Evolutionary conservation across 179 eudicot genomes (phyloP), one percentile per base, ranked within the genome.

Genomic region (Nepenthes alata): DNA sequence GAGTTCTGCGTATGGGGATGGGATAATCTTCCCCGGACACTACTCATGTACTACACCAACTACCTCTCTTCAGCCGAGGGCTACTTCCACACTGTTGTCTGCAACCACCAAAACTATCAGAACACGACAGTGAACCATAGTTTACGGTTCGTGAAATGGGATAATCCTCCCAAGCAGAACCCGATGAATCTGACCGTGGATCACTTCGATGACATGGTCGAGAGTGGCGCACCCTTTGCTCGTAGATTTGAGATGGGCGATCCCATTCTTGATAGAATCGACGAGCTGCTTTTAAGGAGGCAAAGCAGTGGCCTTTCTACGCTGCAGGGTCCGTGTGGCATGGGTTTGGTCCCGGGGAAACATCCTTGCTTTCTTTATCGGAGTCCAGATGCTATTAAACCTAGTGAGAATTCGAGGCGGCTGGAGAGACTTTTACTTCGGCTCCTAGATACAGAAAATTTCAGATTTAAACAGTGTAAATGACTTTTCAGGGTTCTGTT

Each of bases 1-100:
- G 95, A 93, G 67, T 93, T 93, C 67, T 85, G 93, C 69, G 67
- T 93, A 34, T 89, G 88, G 97, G 98, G 98, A 3, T 83, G 85
- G 87, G 98, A 93, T 67, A 93, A 93, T 85, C 94, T 93, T 67
- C 98, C 98, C 11, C 88, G 97, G 13, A 87, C 95, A 4, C 80
- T 93, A 34, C 87, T 93, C 15, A 87, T 93, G 97, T 93, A 93
- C 72, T 93, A 85, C 74, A 80, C 97, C n/a, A 93, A 93, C 62
- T 87, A 80, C 74, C 62, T 85, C 54, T 79, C 88, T 16, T 83
- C 98, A 11, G 52, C 80, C 0, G 97, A 93, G 70, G 89, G 98
- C 38, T 93, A 93, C 74, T 93, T 93, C 75, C 98, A 93, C 72
- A 83, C 95, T 0, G 84, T 86, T 12, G 63, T 85, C 34, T 93